phyloP scores from a whole-genome alignment of 2,329 filamentous ascomycete genomes.

The Aspergillus fructus region DNA sequence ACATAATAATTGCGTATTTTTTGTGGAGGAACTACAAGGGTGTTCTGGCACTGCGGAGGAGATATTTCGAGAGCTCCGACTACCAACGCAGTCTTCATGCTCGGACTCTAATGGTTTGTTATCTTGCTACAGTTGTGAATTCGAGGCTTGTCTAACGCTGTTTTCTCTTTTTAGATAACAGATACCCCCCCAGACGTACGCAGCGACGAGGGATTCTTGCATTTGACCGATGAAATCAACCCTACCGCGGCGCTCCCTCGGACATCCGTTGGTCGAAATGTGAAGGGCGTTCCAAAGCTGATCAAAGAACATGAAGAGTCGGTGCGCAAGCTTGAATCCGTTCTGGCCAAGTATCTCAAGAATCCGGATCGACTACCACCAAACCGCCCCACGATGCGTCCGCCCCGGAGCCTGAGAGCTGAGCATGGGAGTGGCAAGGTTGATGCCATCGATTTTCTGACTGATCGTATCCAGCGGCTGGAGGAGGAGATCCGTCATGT shows the following conservation, averaged over 20 bases:
- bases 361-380: slow-evolving; percentile 78
- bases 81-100: slow-evolving; percentile 88
- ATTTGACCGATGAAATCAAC: slow-evolving; percentile 76
- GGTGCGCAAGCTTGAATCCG: slow-evolving; percentile 77
- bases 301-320: slow-evolving; percentile 80
- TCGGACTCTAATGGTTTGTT: slow-evolving; percentile 55
- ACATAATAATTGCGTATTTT: slow-evolving; percentile 73
- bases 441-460: slow-evolving; percentile 92
- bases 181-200: slow-evolving; percentile 76
- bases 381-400: slow-evolving; percentile 73
- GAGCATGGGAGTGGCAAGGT: slow-evolving; percentile 70
- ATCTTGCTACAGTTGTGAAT: background rate
- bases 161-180: slow-evolving; percentile 60
- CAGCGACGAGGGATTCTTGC: slow-evolving; percentile 82
- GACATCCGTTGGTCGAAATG: slow-evolving; percentile 83
- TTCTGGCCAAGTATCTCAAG: slow-evolving; percentile 86
- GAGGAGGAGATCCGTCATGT: slow-evolving; percentile 84
- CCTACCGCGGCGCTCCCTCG: slow-evolving; percentile 76
- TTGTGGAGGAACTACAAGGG: slow-evolving; percentile 88
- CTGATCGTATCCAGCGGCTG: slow-evolving; percentile 76
- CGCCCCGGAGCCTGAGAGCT: slow-evolving; percentile 74
- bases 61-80: slow-evolving; percentile 81
- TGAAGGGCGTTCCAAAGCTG: slow-evolving; percentile 81
- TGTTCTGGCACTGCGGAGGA: slow-evolving; percentile 67
- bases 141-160: background rate